These are phyloP conservation scores for Chaetomium sp. DNA, from an alignment of 2,329 filamentous ascomycete species.

Conservation along the genomic window DNA sequence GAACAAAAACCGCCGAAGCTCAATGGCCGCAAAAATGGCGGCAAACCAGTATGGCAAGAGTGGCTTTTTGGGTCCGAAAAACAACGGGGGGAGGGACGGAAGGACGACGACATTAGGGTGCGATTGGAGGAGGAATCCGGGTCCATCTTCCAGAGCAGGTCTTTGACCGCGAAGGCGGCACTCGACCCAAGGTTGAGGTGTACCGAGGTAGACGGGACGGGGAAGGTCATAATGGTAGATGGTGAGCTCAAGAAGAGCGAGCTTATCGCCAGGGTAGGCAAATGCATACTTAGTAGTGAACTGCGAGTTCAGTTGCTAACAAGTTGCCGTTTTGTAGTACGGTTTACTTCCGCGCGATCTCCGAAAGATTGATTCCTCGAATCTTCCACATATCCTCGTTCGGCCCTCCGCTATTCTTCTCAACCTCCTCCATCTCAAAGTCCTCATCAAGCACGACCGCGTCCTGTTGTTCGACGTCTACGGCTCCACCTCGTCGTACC, in stretches of 20 bases:
- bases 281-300: neutral
- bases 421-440: slow-evolving; percentile 91
- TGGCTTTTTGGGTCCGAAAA: slow-evolving; percentile 40
- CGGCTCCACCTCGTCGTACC: slow-evolving; percentile 67
- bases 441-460: slow-evolving; percentile 89
- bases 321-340: slow-evolving; percentile 49
- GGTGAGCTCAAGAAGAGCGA: slow-evolving; percentile 93
- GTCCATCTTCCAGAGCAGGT: slow-evolving; percentile 63
- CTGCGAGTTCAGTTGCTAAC: slow-evolving; percentile 15
- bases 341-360: slow-evolving; percentile 89
- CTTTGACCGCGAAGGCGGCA: slow-evolving; percentile 66
- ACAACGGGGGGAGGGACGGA: slow-evolving; percentile 24
- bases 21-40: neutral
- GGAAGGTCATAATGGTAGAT: slow-evolving; percentile 85
- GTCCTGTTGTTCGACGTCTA: slow-evolving; percentile 93
- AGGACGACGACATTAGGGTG: slow-evolving; percentile 20
- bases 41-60: slow-evolving; percentile 40
- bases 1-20: slow-evolving; percentile 18
- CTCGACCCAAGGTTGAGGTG: slow-evolving; percentile 83
- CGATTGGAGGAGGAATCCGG: slow-evolving; percentile 45
- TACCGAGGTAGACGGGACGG: slow-evolving; percentile 89
- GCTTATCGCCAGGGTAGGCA: slow-evolving; percentile 68
- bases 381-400: slow-evolving; percentile 90
- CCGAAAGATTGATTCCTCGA: slow-evolving; percentile 94
- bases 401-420: slow-evolving; percentile 89